Base-by-base conservation (phyloP, 257 asterid genomes). In the Nicotiana tomentosiformis region DNA sequence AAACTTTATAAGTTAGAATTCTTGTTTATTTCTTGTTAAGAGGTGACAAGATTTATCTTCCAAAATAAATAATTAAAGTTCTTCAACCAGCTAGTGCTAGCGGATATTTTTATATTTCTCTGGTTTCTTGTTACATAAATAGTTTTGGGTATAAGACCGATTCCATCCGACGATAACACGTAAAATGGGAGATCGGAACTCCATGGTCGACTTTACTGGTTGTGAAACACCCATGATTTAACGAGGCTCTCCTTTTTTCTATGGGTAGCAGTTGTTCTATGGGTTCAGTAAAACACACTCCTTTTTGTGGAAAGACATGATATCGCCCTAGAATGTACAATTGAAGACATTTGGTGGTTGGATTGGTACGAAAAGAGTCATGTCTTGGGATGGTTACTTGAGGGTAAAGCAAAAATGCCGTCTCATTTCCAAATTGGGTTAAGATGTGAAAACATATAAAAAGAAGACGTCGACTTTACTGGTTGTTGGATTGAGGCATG, bases 381-480 rank as follows among this genome's bases (percentile, higher is more conserved):
- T 58, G 65, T 53, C 18, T 53, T 53, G 58, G 58, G 18, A 53
- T 53, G 58, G 20, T 58, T 58, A 58, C 26, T 58, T 58, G 65
- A 81, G 15, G 78, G 77, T 32, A 35, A 82, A 60, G 62, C 80
- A 60, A 58, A 43, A 61, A 20, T 20, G 65, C 58, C 20, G 32
- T 11, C 23, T 57, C 9, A 16, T 66, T 82, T 23, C 85, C 78
- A 82, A 66, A 33, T 77, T 23, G 10, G 77, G 87, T 29, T 77
- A 62, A 56, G 17, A 81, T 81, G 61, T 56, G 30, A 46, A 9
- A 77, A 55, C 81, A 18, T 77, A 43, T 43, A 43, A 10, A 14
- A 60, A 61, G 35, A 81, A 18, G 26, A 18, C 20, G 65, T 39
- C 35, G 20, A 4, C 5, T 51, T 74, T 35, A 43, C 35, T 10